Evolutionary conservation across 345 rosid genomes (phyloP), one percentile per base, ranked within the genome.

Genomic region (Gynandropsis gynandra): DNA sequence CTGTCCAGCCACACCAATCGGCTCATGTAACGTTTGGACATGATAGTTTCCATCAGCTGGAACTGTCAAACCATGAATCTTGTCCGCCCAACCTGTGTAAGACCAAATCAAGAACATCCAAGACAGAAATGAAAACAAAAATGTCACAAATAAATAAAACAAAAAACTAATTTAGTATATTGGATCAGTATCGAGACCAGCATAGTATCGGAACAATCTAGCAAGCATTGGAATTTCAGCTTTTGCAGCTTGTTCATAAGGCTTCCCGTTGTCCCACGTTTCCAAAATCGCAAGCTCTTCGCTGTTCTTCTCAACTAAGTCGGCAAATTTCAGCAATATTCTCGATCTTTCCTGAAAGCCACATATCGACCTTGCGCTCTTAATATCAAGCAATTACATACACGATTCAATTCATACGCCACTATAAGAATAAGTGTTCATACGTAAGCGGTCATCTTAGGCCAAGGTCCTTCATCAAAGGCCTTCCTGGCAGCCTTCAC

Each of bases 401-500:
- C 1, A 43, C 27, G 50, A 49, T 19, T 17, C 32, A 16, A 47
- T 20, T 27, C 24, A 19, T 13, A 64, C 50, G 17, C 21, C 20
- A 38, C 1, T 32, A 3, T 41, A 32, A 11, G 5, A 7, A 13
- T 10, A 58, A 9, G 10, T 47, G 34, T 44, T 20, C 10, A 48
- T 74, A 92, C 98, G 69, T 87, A 84, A 54, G 96, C 87, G 59
- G 84, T 66, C 95, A 87, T 82, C 70, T 27, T 82, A 4, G 96
- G 98, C 98, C 98, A 92, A 24, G 98, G 87, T 65, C 98, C 96
- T 61, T 82, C 87, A 66, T 92, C 98, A 68, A 92, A 92, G 10
- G 98, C 98, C 72, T 79, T 80, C 42, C 98, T 87, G 65, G 98
- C 98, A 76, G 95, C 89, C 61, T 73, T 54, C 12, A 92, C 98